Conservation (phyloP, 257 asterid species). For the Fraxinus excelsior region DNA sequence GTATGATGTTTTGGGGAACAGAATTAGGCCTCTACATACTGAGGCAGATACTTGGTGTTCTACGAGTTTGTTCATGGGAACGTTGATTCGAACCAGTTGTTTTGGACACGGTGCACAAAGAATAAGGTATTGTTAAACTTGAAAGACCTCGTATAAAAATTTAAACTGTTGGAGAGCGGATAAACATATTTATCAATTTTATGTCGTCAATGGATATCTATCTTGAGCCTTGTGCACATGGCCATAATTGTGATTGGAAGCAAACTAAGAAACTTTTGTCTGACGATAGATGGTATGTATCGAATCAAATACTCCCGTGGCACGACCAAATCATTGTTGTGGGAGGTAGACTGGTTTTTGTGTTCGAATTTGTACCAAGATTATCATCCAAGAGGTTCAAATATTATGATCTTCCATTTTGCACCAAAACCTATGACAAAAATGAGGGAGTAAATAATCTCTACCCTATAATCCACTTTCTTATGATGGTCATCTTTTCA, state of each 20-base stretch:
- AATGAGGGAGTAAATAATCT: constrained; percentile 44
- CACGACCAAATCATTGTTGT: constrained; percentile 48
- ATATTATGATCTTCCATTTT: constrained; percentile 47
- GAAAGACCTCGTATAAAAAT: background rate
- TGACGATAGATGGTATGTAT: constrained; percentile 50
- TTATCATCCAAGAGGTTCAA: constrained; percentile 5
- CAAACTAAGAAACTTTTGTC: constrained; percentile 30
- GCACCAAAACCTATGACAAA: constrained; percentile 31
- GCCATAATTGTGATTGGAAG: constrained; percentile 55
- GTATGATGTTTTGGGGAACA: constrained; percentile 42
- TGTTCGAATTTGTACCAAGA: constrained; percentile 64
- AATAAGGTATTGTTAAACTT: constrained; percentile 19
- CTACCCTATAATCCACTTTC: constrained; percentile 73
- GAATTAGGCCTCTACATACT: constrained; percentile 47
- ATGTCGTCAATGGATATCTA: background rate
- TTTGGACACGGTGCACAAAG: constrained; percentile 39
- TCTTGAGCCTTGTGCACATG: constrained; percentile 41
- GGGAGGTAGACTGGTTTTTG: constrained; percentile 46
- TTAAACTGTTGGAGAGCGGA: background rate
- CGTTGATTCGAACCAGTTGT: constrained; percentile 55
- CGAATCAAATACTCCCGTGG: constrained; percentile 45
- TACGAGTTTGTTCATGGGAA: constrained; percentile 55
- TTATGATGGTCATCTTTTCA: constrained; percentile 58
- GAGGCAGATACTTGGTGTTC: constrained; percentile 53
- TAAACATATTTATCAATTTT: background rate